Base-by-base conservation (phyloP, 306 rosid genomes). In the Corylus americana region DNA sequence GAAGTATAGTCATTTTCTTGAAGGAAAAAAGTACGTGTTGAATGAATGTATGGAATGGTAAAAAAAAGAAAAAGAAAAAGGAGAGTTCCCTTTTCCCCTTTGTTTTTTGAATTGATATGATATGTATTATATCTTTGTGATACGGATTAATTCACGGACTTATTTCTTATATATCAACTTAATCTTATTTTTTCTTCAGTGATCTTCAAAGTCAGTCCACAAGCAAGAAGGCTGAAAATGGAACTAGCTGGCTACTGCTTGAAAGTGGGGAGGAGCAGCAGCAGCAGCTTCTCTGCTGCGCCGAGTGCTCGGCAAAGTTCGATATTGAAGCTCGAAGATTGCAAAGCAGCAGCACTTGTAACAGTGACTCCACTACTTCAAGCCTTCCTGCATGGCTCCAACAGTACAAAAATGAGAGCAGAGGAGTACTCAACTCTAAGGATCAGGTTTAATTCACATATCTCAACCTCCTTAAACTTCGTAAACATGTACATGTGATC, bases 311-410 rank as follows among this genome's bases (percentile, higher is more conserved):
- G 9, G 73, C 82, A 61, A 87, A 86, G 55, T 80, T 90, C 57
- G 97, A 86, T 74, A 83, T 58, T 54, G 88, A 92, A 87, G 90
- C 85, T 79, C 81, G 86, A 85, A 87, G 89, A 84, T 85, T 90
- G 77, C 90, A 76, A 31, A 87, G 76, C 69, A 84, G 75, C 64
- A 83, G 74, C 77, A 44, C 80, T 73, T 85, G 83, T 68, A 91
- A 92, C 58, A 83, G 88, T 76, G 90, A 84, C 70, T 88, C 92
- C 57, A 87, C 94, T 73, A 84, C 78, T 74, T 89, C 96, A 79
- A 85, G 76, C 83, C 94, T 96, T 42, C 99, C 99, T 89, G 94
- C 97, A 91, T 96, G 99, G 99, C 97, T 96, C 74, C 98, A 91
- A 89, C 98, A 89, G 78, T 93, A 85, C 90, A 93, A 89, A 83